Percentiles rank a stretch among this genome's conserved stretches.
Evolutionary conservation across 164 flowering plant genomes (phyloP).

Genomic region (Saururus chinensis): DNA sequence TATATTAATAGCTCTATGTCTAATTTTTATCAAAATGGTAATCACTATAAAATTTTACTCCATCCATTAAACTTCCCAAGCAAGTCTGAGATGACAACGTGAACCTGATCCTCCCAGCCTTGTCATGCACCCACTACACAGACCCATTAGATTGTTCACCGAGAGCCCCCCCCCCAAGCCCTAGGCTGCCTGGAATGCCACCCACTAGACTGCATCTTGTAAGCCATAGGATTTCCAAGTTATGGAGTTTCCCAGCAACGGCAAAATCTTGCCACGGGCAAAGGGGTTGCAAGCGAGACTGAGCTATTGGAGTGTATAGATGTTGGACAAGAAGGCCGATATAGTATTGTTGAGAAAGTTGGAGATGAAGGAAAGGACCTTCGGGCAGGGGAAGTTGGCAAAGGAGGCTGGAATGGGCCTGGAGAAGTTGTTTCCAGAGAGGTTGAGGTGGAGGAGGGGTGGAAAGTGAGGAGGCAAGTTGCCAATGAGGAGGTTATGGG

Average conservation of each 20-base stretch:
- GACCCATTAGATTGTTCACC: constrained; percentile 37
- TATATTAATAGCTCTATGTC: too few species aligned
- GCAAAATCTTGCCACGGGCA: constrained; percentile 47
- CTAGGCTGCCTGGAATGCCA: constrained; percentile 55
- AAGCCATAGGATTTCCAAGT: too few species aligned
- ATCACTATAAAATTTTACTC: too few species aligned
- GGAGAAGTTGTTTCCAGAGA: constrained; percentile 74
- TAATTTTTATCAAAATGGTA: too few species aligned
- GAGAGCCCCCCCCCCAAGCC: constrained; percentile 76
- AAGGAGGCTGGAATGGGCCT: constrained; percentile 58
- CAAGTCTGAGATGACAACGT: too few species aligned
- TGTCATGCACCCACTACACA: too few species aligned
- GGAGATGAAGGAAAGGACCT: constrained; percentile 43
- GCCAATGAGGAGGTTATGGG: constrained; percentile 18
- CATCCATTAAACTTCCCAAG: too few species aligned
- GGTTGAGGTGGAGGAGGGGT: constrained; percentile 45
- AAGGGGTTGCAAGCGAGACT: constrained; percentile 79
- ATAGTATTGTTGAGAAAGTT: too few species aligned
- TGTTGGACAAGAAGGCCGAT: too few species aligned
- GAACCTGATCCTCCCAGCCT: too few species aligned
- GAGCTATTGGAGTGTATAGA: too few species aligned
- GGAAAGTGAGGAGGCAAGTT: constrained; percentile 23
- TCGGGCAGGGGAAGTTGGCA: constrained; percentile 42
- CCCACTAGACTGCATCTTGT: constrained; percentile 60
- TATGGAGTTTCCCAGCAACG: constrained; percentile 65